Percentiles rank a stretch among this genome's conserved stretches.
These are phyloP conservation scores for Salisapilia sapeloensis DNA, from an alignment of 352 stramenopile species.

Conservation along the genomic window DNA sequence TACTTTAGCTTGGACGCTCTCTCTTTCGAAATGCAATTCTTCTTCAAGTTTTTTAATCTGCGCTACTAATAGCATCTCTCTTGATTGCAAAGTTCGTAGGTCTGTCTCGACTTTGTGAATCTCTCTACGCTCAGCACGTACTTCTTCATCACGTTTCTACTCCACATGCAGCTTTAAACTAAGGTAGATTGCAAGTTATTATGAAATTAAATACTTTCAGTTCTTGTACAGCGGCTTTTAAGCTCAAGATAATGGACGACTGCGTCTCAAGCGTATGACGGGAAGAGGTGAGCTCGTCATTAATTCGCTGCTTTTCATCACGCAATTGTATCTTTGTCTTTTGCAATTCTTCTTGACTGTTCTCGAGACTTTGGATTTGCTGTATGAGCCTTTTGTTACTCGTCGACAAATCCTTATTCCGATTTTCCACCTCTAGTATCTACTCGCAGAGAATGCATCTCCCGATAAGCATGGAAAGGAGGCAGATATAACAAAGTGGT, in stretches of 20 bases:
- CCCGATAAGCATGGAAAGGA: no score
- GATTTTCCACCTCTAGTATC: conserved; percentile 42
- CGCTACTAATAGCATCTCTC: no score
- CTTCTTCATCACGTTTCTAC: conserved; percentile 23
- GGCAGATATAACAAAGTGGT: no score
- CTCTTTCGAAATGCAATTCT: no score
- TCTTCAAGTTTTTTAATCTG: no score
- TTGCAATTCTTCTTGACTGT: conserved; percentile 20
- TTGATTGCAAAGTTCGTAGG: no score
- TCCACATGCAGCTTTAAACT: conserved; percentile 3
- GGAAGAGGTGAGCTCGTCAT: conserved; percentile 14
- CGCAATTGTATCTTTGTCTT: conserved; percentile 12
- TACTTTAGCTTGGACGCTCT: no score
- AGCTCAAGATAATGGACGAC: conserved; percentile 30
- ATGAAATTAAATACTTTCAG: conserved; percentile 23
- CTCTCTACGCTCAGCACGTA: no score
- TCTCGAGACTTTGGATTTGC: conserved; percentile 46
- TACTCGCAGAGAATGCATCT: no score
- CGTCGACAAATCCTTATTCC: conserved; percentile 29
- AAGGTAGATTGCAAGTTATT: conserved; percentile 4
- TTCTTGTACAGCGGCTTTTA: conserved; percentile 30
- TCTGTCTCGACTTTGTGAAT: no score
- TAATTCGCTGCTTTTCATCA: conserved; percentile 21
- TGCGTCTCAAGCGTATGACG: conserved; percentile 37
- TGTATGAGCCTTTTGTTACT: conserved; percentile 58